A percentile compares a stretch with the other conserved stretches of the same genome.
Evolutionary conservation across 441 rosid species (phyloP).

Genomic region (Jatropha multifida): DNA sequence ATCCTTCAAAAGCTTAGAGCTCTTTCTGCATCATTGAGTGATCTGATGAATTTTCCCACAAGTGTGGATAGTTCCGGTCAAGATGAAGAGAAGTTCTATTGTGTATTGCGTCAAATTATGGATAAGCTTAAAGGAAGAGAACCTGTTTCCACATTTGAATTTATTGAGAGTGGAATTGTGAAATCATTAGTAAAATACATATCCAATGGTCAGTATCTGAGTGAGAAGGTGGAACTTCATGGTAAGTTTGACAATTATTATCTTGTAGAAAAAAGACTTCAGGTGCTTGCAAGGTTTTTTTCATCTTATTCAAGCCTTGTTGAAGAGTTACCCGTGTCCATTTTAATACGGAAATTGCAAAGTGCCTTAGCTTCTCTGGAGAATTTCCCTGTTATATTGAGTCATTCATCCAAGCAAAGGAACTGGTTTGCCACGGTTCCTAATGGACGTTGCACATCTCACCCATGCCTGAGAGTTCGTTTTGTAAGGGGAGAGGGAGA

Average conservation of each 20-base stretch:
- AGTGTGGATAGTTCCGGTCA: slow-evolving; percentile 33
- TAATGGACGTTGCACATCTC: slow-evolving; percentile 43
- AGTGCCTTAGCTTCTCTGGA: slow-evolving; percentile 83
- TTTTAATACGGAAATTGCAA: slow-evolving; percentile 69
- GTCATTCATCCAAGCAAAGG: slow-evolving; percentile 55
- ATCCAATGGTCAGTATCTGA: slow-evolving; percentile 58
- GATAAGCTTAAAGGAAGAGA: slow-evolving; percentile 75
- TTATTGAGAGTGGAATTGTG: slow-evolving; percentile 88
- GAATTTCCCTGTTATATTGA: slow-evolving; percentile 72
- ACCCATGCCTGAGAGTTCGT: slow-evolving; percentile 79
- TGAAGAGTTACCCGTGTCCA: slow-evolving; percentile 57
- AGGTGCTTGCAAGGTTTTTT: slow-evolving; percentile 63
- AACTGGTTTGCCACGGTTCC: slow-evolving; percentile 73
- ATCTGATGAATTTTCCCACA: slow-evolving; percentile 42
- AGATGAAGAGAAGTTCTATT: slow-evolving; percentile 53
- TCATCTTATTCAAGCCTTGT: slow-evolving; percentile 43
- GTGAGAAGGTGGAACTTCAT: slow-evolving; percentile 37
- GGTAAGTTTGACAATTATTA: slow-evolving; percentile 30
- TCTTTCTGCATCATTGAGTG: slow-evolving; percentile 57
- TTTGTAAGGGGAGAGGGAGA: slow-evolving; percentile 77
- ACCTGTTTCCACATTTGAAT: slow-evolving; percentile 91
- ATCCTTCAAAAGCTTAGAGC: slow-evolving; percentile 77
- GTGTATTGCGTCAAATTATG: slow-evolving; percentile 54
- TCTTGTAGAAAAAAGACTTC: slow-evolving; percentile 64
- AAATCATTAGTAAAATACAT: slow-evolving; percentile 69